Evolutionary conservation across 495 filamentous ascomycete genomes (phyloP).

Genomic region (Lichina pygmaea): DNA sequence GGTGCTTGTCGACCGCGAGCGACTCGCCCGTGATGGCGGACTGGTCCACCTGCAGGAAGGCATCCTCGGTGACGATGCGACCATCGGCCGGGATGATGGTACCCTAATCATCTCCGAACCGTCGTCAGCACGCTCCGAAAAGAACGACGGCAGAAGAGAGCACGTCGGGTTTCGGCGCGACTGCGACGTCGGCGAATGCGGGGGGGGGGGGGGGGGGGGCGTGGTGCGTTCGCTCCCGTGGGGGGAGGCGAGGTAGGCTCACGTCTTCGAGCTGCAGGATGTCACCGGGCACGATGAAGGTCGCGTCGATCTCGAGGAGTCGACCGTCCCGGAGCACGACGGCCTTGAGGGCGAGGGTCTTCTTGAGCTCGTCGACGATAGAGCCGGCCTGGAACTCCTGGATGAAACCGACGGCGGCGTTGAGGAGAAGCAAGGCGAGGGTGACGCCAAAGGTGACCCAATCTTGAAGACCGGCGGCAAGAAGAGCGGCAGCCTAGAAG

Average conservation of each 20-base stretch:
- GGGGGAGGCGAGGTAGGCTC: slow-evolving; percentile 2
- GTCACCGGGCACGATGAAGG: slow-evolving; percentile 70
- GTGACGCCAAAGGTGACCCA: slow-evolving; percentile 70
- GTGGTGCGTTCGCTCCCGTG: neutral
- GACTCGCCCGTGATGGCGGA: slow-evolving; percentile 83
- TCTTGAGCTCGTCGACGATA: slow-evolving; percentile 78
- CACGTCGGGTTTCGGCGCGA: too few species aligned
- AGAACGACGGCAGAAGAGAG: too few species aligned
- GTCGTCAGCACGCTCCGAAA: too few species aligned
- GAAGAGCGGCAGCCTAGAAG: slow-evolving; percentile 34
- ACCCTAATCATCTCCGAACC: slow-evolving; percentile 17
- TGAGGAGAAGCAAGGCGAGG: slow-evolving; percentile 44
- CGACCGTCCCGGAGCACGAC: slow-evolving; percentile 56
- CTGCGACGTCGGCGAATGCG: too few species aligned
- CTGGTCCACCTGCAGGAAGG: slow-evolving; percentile 75
- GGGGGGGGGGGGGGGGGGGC: too few species aligned
- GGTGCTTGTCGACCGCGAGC: slow-evolving; percentile 67
- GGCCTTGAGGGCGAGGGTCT: slow-evolving; percentile 67
- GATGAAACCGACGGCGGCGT: slow-evolving; percentile 62
- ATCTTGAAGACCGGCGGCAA: slow-evolving; percentile 56
- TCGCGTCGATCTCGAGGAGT: slow-evolving; percentile 45
- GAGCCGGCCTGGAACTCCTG: slow-evolving; percentile 80
- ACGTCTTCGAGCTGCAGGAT: slow-evolving; percentile 68
- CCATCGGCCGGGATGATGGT: slow-evolving; percentile 81
- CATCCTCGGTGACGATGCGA: slow-evolving; percentile 48